phyloP scores from a whole-genome alignment of 768 basidiomycete species.

The Lepiota brunneoincarnata region DNA sequence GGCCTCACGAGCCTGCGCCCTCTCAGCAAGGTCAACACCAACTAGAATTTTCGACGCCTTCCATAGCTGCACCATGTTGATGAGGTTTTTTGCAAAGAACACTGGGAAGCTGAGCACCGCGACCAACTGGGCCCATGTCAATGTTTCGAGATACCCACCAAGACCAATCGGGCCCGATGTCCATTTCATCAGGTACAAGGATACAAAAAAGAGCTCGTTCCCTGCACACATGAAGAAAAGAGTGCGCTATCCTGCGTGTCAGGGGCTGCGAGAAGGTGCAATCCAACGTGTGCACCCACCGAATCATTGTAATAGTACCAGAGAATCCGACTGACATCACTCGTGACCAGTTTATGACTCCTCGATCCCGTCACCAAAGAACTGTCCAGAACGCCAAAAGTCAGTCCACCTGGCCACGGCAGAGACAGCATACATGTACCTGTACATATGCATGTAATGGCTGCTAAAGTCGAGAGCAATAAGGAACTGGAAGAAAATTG shows the following conservation, averaged over 20 bases:
- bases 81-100: constrained; percentile 81
- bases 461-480: constrained; percentile 97
- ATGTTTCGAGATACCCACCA: constrained; percentile 22
- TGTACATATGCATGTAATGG: constrained; percentile 99
- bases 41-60: constrained; percentile 95
- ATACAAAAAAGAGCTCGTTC: constrained; percentile 95
- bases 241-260: constrained; percentile 49
- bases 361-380: constrained; percentile 92
- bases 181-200: constrained; percentile 92
- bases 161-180: constrained; percentile 66
- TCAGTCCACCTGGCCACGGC: constrained; percentile 2
- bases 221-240: constrained; percentile 92
- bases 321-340: constrained; percentile 89
- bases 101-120: constrained; percentile 64
- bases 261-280: not conserved
- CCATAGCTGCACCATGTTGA: constrained; percentile 97
- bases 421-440: constrained; percentile 42
- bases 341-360: constrained; percentile 90
- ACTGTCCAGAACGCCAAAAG: constrained; percentile 37
- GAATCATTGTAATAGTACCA: constrained; percentile 93
- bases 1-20: constrained; percentile 57
- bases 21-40: constrained; percentile 87
- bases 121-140: constrained; percentile 78
- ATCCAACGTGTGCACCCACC: constrained; percentile 43
- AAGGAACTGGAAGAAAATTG: constrained; percentile 88